Base-by-base conservation (phyloP, 1,139 yeast genomes). In the Blastobotrys capitulatus region DNA sequence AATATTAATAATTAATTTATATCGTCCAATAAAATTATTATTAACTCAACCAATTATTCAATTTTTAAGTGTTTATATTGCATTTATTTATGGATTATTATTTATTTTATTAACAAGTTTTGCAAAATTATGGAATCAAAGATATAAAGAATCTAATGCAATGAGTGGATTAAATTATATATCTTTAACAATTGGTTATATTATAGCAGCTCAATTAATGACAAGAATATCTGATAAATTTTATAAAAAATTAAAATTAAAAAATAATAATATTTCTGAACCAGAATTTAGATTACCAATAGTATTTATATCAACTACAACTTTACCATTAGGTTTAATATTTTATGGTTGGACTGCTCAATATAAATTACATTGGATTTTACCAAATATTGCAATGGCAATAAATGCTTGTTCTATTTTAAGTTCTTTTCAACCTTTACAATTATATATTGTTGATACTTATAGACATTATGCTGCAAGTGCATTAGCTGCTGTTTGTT, bases 311-410 rank as follows among this genome's bases (percentile, higher is more conserved):
- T 50, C 79, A 1, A 66, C 77, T 45, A 62, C 71, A 48, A 75
- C 43, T 0, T 68, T 80, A 56, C 88, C 89, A 1, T 67, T 74
- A 1, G 83, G 83, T 0, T 67, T 80, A 41, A 65, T 80, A 35
- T 75, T 82, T 75, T 80, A 77, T 58, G 86, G 86, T 2, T 80
- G 86, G 85, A 71, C 79, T 19, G 82, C 81, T 1, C 68, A 80
- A 53, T 70, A 72, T 29, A 60, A 68, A 31, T 44, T 62, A 3
- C 61, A 60, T 49, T 81, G 84, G 81, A 71, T 80, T 19, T 75
- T 79, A 69, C 83, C 85, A 1, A 66, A 70, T 25, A 68, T 80
- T 31, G 85, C 84, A 7, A 69, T 76, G 12, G 73, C 67, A 1
- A 69, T 80, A 13, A 78, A 77, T 61, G 78, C 83, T 4, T 70